These are phyloP conservation scores for Zygoascus meyerae DNA, from an alignment of 1,139 yeast species.

Conservation along the genomic window DNA sequence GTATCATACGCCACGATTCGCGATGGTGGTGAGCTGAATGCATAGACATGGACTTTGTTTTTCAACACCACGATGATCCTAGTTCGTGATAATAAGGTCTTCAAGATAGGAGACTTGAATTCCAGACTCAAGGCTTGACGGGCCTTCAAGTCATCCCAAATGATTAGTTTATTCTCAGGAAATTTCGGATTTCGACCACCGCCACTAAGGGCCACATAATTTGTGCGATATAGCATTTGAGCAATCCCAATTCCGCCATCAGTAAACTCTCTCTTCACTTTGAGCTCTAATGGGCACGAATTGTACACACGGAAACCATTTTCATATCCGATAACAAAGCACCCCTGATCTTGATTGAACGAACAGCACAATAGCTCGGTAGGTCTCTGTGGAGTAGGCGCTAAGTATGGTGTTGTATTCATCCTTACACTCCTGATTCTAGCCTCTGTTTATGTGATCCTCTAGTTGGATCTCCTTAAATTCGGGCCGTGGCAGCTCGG, in stretches of 20 bases:
- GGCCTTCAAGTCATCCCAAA: slow-evolving; percentile 88
- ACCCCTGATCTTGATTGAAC: slow-evolving; percentile 86
- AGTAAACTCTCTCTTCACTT: slow-evolving; percentile 52
- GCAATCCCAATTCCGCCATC: slow-evolving; percentile 66
- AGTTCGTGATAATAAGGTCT: slow-evolving; percentile 68
- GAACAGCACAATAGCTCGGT: slow-evolving; percentile 50
- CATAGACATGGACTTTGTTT: slow-evolving; percentile 66
- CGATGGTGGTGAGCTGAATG: slow-evolving; percentile 74
- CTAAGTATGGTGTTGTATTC: slow-evolving; percentile 23
- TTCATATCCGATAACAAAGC: slow-evolving; percentile 81
- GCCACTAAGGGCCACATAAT: slow-evolving; percentile 82
- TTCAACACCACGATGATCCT: slow-evolving; percentile 66
- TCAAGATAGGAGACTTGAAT: slow-evolving; percentile 66
- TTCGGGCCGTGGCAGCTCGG: too few relatives aligned
- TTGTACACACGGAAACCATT: slow-evolving; percentile 82
- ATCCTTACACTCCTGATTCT: slow-evolving; percentile 10
- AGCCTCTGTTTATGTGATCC: too few relatives aligned
- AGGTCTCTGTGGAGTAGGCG: slow-evolving; percentile 28
- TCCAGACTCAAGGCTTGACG: slow-evolving; percentile 70
- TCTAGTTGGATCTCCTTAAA: too few relatives aligned
- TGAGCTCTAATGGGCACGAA: slow-evolving; percentile 76
- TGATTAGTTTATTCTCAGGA: slow-evolving; percentile 65
- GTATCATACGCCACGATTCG: slow-evolving; percentile 69
- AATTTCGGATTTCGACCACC: slow-evolving; percentile 78
- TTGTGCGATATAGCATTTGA: slow-evolving; percentile 83